Conservation (phyloP, 352 stramenopile species). For the Globisporangium cederbergense region DNA sequence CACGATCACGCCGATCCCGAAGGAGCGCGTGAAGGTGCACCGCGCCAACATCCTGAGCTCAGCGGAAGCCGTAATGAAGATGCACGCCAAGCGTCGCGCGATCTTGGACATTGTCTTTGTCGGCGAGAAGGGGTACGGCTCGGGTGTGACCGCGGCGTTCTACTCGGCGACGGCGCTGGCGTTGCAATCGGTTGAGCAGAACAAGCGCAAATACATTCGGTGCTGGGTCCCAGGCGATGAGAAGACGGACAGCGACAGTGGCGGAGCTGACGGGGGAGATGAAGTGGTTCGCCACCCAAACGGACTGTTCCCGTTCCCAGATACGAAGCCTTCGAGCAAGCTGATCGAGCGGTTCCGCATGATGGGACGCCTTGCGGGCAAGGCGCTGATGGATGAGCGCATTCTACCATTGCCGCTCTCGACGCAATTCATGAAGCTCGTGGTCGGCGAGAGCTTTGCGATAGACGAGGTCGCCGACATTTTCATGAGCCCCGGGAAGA, state of each 20-base stretch:
- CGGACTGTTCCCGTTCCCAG: conserved; percentile 70
- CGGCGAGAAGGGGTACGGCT: conserved; percentile 83
- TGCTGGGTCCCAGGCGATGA: conserved; percentile 67
- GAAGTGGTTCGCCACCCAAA: conserved; percentile 74
- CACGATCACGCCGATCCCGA: conserved; percentile 77
- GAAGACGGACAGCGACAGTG: conserved; percentile 12
- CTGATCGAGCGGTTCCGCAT: conserved; percentile 74
- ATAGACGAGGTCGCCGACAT: conserved; percentile 51
- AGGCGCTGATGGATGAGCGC: conserved; percentile 80
- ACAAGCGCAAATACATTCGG: conserved; percentile 26
- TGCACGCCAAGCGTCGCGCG: conserved; percentile 79
- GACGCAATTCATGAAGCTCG: conserved; percentile 71
- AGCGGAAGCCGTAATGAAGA: conserved; percentile 80
- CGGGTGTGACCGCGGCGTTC: conserved; percentile 80
- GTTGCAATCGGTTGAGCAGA: conserved; percentile 54
- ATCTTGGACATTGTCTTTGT: conserved; percentile 85
- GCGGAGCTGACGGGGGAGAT: conserved; percentile 22
- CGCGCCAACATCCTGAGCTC: conserved; percentile 72
- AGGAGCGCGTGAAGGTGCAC: conserved; percentile 83
- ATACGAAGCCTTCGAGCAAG: conserved; percentile 25
- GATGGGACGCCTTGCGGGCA: conserved; percentile 77
- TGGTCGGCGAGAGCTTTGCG: conserved; percentile 57
- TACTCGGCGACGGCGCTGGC: conserved; percentile 76
- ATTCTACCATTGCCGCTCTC: conserved; percentile 74
- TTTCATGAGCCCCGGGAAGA: conserved; percentile 62